Evolutionary conservation across 805 yeast species (phyloP), one percentile per base, ranked within the genome.

Genomic region (Yamadazyma takamatsuzukensis): DNA sequence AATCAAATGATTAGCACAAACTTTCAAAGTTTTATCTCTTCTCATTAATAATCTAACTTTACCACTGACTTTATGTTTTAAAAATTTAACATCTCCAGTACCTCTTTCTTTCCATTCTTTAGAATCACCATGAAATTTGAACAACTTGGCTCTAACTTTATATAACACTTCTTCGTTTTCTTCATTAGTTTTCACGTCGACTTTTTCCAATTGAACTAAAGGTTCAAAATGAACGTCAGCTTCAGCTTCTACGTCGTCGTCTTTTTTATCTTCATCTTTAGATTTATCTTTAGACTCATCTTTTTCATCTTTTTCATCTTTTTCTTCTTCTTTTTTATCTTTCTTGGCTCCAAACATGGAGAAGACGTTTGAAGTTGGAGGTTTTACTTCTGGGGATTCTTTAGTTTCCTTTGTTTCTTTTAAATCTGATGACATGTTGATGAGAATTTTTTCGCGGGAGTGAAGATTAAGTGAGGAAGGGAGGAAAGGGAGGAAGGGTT

Each of bases 101-200:
- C 98, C 98, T 72, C 98, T 85, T 74, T 93, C 98, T 65, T 93
- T 93, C 98, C 98, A 93, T 68, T 93, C 97, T 55, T 81, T 82
- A 33, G 80, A 52, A 40, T 87, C 95, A 26, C 79, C 74, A 52
- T 80, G 80, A 71, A 83, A 90, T 66, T 87, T 83, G 74, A 90
- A 93, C 56, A 93, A 73, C 68, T 93, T 93, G 47, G 98, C 97
- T 59, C 98, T 77, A 48, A 85, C 86, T 67, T 93, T 93, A 39
- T 47, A 45, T 30, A 54, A 49, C 5, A 54, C 58, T 35, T 53
- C 54, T 39, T 51, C 58, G 14, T 48, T 47, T 40, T 62, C 64
- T 34, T 56, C 60, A 21, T 63, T 84, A 49, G 97, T 88, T 71
- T 89, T 90, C 45, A 90, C 95, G 23, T 93, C 97, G 30, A 93